phyloP scores from a whole-genome alignment of 345 rosid genomes.

The Hypericum perforatum region DNA sequence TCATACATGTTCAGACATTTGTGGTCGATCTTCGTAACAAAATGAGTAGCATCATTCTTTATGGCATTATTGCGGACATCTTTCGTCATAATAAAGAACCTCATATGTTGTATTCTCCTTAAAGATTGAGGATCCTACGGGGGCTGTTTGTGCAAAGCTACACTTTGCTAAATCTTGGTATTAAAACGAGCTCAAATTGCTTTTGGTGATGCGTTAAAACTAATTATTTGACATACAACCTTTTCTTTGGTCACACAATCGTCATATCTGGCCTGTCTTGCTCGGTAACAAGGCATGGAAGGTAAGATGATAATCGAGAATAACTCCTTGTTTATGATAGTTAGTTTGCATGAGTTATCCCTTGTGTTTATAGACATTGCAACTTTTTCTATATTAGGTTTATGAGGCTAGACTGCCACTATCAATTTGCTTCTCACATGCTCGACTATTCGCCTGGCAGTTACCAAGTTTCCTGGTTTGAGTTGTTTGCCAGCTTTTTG shows the following conservation, averaged over 20 bases:
- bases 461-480: conserved; percentile 62
- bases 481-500: conserved; percentile 78
- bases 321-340: too few relatives aligned
- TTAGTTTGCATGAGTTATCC: too few relatives aligned
- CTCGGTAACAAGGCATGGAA: conserved; percentile 33
- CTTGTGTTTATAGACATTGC: too few relatives aligned
- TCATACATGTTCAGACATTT: conserved; percentile 48
- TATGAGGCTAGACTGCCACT: not conserved
- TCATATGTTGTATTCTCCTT: conserved; percentile 45
- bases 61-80: conserved; percentile 54
- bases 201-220: not conserved
- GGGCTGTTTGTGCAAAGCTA: conserved; percentile 63
- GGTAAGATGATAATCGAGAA: conserved; percentile 26
- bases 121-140: conserved; percentile 62
- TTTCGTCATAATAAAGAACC: conserved; percentile 32
- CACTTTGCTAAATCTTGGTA: conserved; percentile 73
- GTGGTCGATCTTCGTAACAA: conserved; percentile 57
- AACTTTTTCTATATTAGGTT: too few relatives aligned
- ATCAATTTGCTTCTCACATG: not conserved
- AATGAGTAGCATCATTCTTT: conserved; percentile 79
- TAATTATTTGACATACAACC: not conserved
- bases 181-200: not conserved
- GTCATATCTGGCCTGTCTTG: conserved; percentile 70
- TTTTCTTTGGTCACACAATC: conserved; percentile 46
- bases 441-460: conserved; percentile 34